Evolutionary conservation across 2,329 filamentous ascomycete genomes (phyloP).

Genomic region (Aureobasidium melanogenum): DNA sequence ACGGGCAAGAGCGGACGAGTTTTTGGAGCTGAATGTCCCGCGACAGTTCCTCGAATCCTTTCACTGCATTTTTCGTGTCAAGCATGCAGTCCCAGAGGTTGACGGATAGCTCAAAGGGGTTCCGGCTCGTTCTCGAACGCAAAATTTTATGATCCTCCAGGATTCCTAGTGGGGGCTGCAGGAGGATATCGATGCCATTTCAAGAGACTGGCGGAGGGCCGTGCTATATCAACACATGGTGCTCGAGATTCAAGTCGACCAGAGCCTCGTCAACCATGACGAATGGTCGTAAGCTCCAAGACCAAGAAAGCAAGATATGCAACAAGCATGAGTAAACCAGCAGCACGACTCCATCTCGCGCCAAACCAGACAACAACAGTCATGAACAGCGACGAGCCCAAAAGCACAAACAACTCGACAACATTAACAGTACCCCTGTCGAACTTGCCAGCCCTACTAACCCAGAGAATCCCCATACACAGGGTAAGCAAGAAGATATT

Average conservation of each 20-base stretch:
- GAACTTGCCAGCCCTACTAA: slow-evolving; percentile 9
- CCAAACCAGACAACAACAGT: background rate
- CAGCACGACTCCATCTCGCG: background rate
- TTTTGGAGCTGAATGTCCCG: background rate
- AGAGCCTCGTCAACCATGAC: background rate
- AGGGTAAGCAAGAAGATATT: slow-evolving; percentile 48
- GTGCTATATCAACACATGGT: too few relatives aligned
- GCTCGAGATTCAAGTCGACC: too few relatives aligned
- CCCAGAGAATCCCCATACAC: slow-evolving; percentile 35
- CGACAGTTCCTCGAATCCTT: background rate
- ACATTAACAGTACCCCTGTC: background rate
- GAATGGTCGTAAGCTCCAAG: background rate
- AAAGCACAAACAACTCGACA: background rate
- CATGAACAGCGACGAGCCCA: background rate
- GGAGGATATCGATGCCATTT: too few relatives aligned
- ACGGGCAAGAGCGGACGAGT: background rate
- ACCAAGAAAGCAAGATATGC: background rate
- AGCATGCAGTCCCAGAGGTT: too few relatives aligned
- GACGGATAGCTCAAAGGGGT: too few relatives aligned
- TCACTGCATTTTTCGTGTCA: too few relatives aligned
- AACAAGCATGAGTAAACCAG: background rate
- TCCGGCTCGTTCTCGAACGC: too few relatives aligned
- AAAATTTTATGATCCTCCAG: too few relatives aligned
- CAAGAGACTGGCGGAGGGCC: too few relatives aligned
- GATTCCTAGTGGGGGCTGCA: too few relatives aligned